Conservation (phyloP, 345 rosid species). For the Syzygium jambos region DNA sequence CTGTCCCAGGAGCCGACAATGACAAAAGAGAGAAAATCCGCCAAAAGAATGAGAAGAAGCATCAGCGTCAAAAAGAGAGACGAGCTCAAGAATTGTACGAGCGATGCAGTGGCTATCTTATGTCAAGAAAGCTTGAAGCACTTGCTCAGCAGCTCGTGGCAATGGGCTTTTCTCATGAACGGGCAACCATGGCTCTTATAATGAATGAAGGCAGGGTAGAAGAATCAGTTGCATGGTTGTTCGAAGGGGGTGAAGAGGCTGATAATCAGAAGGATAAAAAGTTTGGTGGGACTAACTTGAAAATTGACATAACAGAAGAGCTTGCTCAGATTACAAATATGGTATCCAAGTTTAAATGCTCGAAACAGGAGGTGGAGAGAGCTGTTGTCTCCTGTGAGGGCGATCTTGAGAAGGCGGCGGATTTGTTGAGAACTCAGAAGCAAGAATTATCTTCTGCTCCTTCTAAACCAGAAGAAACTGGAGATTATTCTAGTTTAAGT, state of each 20-base stretch:
- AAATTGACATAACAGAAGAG: slow-evolving; percentile 80
- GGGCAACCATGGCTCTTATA: slow-evolving; percentile 74
- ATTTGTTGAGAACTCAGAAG: slow-evolving; percentile 33
- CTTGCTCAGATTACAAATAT: slow-evolving; percentile 62
- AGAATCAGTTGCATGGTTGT: slow-evolving; percentile 77
- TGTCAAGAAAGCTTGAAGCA: slow-evolving; percentile 82
- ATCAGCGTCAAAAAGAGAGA: slow-evolving; percentile 87
- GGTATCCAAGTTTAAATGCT: slow-evolving; percentile 48
- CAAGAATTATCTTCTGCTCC: slow-evolving; percentile 36
- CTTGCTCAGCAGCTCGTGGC: slow-evolving; percentile 79
- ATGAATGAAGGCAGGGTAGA: slow-evolving; percentile 84
- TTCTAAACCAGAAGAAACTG: slow-evolving; percentile 49
- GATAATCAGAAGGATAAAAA: slow-evolving; percentile 34
- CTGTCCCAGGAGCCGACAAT: slow-evolving; percentile 63
- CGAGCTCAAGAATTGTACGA: slow-evolving; percentile 85
- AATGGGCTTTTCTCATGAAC: slow-evolving; percentile 85
- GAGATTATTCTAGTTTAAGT: slow-evolving; percentile 35
- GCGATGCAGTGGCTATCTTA: slow-evolving; percentile 66
- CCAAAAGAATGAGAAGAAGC: slow-evolving; percentile 86
- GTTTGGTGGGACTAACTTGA: slow-evolving; percentile 45
- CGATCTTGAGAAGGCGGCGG: slow-evolving; percentile 61
- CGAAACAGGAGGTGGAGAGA: slow-evolving; percentile 85
- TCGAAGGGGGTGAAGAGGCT: slow-evolving; percentile 67
- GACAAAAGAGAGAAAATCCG: slow-evolving; percentile 84
- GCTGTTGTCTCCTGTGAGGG: slow-evolving; percentile 67